Evolutionary conservation across 2,329 filamentous ascomycete genomes (phyloP).

Genomic region (Blastomyces emzantsi): DNA sequence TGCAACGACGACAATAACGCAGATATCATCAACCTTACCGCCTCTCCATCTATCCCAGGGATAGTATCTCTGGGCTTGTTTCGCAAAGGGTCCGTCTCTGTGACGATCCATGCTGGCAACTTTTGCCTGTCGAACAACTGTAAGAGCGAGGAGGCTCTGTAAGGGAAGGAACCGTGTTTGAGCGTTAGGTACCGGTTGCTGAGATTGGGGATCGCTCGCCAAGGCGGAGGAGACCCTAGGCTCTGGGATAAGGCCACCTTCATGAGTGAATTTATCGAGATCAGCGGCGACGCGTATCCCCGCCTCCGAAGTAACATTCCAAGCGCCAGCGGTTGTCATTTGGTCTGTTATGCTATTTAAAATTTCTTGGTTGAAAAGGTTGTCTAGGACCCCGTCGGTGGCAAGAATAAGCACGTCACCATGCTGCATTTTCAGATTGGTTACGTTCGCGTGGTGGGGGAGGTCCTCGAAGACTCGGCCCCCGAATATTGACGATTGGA

Average conservation of each 20-base stretch:
- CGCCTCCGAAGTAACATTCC: slow-evolving; percentile 52
- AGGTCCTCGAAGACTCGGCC: slow-evolving; percentile 72
- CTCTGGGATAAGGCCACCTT: slow-evolving; percentile 32
- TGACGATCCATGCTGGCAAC: slow-evolving; percentile 70
- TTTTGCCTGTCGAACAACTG: slow-evolving; percentile 75
- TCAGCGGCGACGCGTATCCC: slow-evolving; percentile 57
- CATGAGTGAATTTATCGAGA: slow-evolving; percentile 46
- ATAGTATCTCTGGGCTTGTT: slow-evolving; percentile 81
- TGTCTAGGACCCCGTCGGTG: slow-evolving; percentile 94
- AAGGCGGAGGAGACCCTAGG: slow-evolving; percentile 18
- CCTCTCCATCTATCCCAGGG: slow-evolving; percentile 81
- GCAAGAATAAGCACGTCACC: slow-evolving; percentile 92
- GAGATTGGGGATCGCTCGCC: slow-evolving; percentile 7
- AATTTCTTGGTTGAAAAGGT: slow-evolving; percentile 83
- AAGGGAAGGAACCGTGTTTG: slow-evolving; percentile 44
- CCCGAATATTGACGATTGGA: slow-evolving; percentile 74
- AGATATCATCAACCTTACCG: slow-evolving; percentile 94
- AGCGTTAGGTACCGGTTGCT: slow-evolving; percentile 16
- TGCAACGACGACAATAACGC: slow-evolving; percentile 70
- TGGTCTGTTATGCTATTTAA: slow-evolving; percentile 66
- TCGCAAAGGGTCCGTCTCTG: slow-evolving; percentile 86
- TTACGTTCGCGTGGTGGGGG: slow-evolving; percentile 73
- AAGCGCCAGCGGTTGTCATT: slow-evolving; percentile 68
- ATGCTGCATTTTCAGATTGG: slow-evolving; percentile 67
- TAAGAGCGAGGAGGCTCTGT: slow-evolving; percentile 68